Evolutionary conservation across 2,329 filamentous ascomycete species (phyloP).

Genomic region (Cercospora sesami): DNA sequence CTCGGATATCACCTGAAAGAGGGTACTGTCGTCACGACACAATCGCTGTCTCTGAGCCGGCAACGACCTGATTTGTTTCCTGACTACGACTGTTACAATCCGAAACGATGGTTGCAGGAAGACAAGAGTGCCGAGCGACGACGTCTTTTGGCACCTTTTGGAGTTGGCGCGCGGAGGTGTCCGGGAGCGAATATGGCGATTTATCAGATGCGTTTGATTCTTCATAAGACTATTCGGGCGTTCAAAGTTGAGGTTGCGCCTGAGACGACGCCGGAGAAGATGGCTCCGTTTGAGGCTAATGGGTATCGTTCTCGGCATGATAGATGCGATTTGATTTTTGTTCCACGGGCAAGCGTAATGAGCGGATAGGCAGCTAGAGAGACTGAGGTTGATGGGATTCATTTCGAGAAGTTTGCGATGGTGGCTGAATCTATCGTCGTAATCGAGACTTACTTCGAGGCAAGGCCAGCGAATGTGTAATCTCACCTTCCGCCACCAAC

Average conservation of each 20-base stretch:
- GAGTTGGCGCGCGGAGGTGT: not conserved
- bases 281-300: not conserved
- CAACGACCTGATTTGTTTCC: not conserved
- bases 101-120: not conserved
- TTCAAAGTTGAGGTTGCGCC: conserved; percentile 1
- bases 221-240: conserved; percentile 2
- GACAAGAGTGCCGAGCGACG: not conserved
- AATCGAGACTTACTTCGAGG: no score
- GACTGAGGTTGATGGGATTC: no score
- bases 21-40: not conserved
- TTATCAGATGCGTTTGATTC: conserved; percentile 9
- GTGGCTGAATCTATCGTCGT: no score
- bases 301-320: not conserved
- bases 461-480: no score
- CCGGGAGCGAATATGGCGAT: conserved; percentile 5
- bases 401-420: no score
- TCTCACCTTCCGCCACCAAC: no score
- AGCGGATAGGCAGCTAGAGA: not conserved
- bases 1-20: not conserved
- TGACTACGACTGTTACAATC: not conserved
- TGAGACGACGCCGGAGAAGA: not conserved
- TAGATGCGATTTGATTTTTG: not conserved
- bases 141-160: not conserved
- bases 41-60: not conserved
- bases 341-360: not conserved